Percentiles rank a stretch among this genome's conserved stretches.
These are phyloP conservation scores for Alternaria viburni DNA, from an alignment of 2,329 filamentous ascomycete species.

Conservation along the genomic window DNA sequence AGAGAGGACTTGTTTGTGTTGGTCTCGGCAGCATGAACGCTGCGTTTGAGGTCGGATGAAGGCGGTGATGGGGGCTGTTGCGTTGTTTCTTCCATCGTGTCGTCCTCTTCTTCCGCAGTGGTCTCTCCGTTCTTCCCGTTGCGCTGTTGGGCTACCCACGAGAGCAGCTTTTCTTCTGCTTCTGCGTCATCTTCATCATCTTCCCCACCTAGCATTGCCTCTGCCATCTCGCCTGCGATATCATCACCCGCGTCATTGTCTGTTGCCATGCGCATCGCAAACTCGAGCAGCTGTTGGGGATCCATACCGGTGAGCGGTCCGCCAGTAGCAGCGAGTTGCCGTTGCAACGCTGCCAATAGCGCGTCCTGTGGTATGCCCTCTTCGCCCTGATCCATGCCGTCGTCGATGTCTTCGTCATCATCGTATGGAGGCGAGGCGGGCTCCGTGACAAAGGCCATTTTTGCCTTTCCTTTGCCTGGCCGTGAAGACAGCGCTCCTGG, in stretches of 20 bases:
- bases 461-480: slow-evolving; percentile 15
- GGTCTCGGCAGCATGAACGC: slow-evolving; percentile 3
- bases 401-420: slow-evolving; percentile 21
- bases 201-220: slow-evolving; percentile 48
- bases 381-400: slow-evolving; percentile 20
- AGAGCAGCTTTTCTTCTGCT: slow-evolving; percentile 38
- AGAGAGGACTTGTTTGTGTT: slow-evolving; percentile 23
- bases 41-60: slow-evolving; percentile 30
- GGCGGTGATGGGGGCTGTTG: slow-evolving; percentile 27
- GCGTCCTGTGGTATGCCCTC: slow-evolving; percentile 47
- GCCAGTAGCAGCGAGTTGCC: slow-evolving; percentile 41
- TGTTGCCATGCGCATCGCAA: slow-evolving; percentile 53
- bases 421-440: slow-evolving; percentile 22
- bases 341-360: slow-evolving; percentile 46
- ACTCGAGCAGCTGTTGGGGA: slow-evolving; percentile 51
- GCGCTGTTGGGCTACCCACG: slow-evolving; percentile 43
- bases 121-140: slow-evolving; percentile 7
- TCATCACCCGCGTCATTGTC: slow-evolving; percentile 51
- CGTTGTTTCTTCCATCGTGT: slow-evolving; percentile 9
- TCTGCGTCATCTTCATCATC: slow-evolving; percentile 38
- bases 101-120: slow-evolving; percentile 13
- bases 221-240: slow-evolving; percentile 51
- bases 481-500: slow-evolving; percentile 13
- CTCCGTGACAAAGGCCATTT: slow-evolving; percentile 13
- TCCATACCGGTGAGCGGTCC: slow-evolving; percentile 50